Evolutionary conservation across 441 rosid genomes (phyloP), one percentile per base, ranked within the genome.

Genomic region (Hura crepitans): DNA sequence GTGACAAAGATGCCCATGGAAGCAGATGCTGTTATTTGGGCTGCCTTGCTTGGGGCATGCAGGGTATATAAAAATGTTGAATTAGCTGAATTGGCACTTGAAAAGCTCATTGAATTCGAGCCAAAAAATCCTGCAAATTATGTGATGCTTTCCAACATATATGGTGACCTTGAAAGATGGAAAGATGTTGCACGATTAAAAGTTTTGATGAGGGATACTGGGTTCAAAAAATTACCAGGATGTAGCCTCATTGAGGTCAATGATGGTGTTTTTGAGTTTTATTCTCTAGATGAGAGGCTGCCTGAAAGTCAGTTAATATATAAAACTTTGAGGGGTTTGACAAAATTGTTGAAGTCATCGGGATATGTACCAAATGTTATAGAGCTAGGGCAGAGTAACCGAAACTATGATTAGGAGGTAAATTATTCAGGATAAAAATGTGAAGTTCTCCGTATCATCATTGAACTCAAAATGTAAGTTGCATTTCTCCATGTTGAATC

Each of bases 1-100:
- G 74, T 89, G 17, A 73, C 61, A 39, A 79, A 74, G 75, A 87
- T 85, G 92, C 86, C 88, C 0, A 78, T 70, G 57, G 68, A 83
- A 78, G 85, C 92, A 2, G 86, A 89, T 80, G 85, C 85, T 65
- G 81, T 89, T 70, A 87, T 87, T 70, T 89, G 92, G 95, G 81
- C 85, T 33, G 75, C 86, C 55, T 35, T 89, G 59, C 87, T 89
- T 51, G 87, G 92, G 58, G 86, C 90, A 57, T 89, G 85, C 22
- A 83, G 87, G 79, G 80, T 81, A 50, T 78, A 87, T 66, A 89
- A 84, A 80, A 85, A 83, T 12, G 80, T 84, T 66, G 82, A 84
- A 28, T 61, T 82, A 54, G 92, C 87, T 0, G 92, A 89, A 73
- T 71, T 84, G 63, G 87, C 90, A 53, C 80, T 83, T 50, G 54